phyloP scores from a whole-genome alignment of 2,329 filamentous ascomycete species.

The Diplodia corticola region DNA sequence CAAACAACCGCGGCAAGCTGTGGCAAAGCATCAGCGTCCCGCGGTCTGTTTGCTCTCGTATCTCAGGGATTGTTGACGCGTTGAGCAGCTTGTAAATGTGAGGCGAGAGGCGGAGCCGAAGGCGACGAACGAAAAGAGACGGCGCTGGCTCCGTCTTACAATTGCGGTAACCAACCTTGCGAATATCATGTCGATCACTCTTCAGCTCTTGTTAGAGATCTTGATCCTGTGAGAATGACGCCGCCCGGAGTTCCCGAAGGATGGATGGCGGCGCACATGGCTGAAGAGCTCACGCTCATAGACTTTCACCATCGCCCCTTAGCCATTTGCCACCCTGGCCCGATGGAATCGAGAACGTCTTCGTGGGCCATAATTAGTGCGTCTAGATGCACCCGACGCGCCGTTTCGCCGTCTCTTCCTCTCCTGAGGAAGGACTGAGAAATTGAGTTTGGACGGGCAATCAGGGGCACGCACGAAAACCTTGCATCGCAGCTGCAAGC shows the following conservation, averaged over 20 bases:
- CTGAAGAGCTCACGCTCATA: no score
- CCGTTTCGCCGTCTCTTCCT: background rate
- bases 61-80: background rate
- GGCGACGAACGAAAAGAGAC: background rate
- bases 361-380: background rate
- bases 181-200: background rate
- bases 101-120: background rate
- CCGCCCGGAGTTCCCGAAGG: background rate
- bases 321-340: no score
- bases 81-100: background rate
- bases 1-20: background rate
- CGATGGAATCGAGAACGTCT: no score
- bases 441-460: background rate
- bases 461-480: background rate
- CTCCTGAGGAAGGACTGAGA: constrained; percentile 1
- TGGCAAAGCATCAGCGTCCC: background rate
- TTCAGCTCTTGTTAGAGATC: background rate
- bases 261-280: background rate
- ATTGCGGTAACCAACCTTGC: background rate
- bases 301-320: no score
- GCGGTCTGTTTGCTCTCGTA: no score
- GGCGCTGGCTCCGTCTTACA: background rate
- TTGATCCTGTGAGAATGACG: background rate
- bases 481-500: background rate
- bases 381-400: background rate